Evolutionary conservation across 768 basidiomycete genomes (phyloP).

Genomic region (Kwoniella shandongensis): DNA sequence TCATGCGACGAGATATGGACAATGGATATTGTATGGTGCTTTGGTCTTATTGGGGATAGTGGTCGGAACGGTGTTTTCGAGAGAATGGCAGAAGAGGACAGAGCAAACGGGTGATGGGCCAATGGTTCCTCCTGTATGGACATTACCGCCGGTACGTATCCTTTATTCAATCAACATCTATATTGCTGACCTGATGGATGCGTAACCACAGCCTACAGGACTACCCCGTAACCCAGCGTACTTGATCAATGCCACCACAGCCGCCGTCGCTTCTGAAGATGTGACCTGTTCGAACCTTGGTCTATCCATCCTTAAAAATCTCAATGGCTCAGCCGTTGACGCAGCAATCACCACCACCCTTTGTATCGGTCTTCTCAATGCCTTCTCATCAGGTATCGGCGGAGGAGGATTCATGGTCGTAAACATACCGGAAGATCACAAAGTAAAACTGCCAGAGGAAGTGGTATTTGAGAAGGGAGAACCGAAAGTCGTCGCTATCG

Average conservation of each 20-base stretch:
- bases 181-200: background rate
- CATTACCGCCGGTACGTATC: slow-evolving; percentile 36
- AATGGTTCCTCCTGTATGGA: slow-evolving; percentile 43
- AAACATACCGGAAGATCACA: slow-evolving; percentile 23
- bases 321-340: slow-evolving; percentile 89
- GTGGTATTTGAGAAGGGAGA: slow-evolving; percentile 10
- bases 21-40: slow-evolving; percentile 11
- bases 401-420: slow-evolving; percentile 53
- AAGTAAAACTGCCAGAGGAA: slow-evolving; percentile 58
- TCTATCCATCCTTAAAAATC: slow-evolving; percentile 65
- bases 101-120: slow-evolving; percentile 25
- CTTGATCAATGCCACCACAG: slow-evolving; percentile 65
- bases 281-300: slow-evolving; percentile 81
- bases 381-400: slow-evolving; percentile 69
- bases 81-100: slow-evolving; percentile 9
- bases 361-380: slow-evolving; percentile 69
- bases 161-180: background rate
- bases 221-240: slow-evolving; percentile 61
- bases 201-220: slow-evolving; percentile 47
- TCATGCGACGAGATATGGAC: slow-evolving; percentile 8
- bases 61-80: slow-evolving; percentile 13
- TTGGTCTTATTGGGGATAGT: slow-evolving; percentile 12
- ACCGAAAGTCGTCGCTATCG: slow-evolving; percentile 57
- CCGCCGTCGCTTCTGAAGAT: slow-evolving; percentile 89
- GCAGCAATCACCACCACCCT: slow-evolving; percentile 76